A percentile compares a stretch with the other conserved stretches of the same genome.
Evolutionary conservation across 1,284 basidiomycete genomes (phyloP).

Genomic region (Cystobasidium sp.): DNA sequence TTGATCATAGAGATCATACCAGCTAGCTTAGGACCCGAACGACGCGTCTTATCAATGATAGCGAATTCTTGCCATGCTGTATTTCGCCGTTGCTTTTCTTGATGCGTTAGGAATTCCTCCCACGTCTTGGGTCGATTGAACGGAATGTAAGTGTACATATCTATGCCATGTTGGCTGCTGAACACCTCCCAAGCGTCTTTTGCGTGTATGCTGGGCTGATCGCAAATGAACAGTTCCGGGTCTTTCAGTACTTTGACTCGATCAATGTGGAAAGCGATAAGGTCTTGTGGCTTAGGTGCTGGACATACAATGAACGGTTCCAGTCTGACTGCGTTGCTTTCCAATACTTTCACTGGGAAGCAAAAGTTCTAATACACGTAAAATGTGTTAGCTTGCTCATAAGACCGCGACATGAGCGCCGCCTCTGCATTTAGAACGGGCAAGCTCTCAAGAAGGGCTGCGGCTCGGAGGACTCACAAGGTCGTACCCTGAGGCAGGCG

Average conservation of each 20-base stretch:
- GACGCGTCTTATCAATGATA: conserved; percentile 22
- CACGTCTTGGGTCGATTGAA: conserved; percentile 17
- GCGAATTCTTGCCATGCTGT: conserved; percentile 13
- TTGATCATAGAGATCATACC: conserved; percentile 35
- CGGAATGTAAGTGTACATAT: conserved; percentile 26
- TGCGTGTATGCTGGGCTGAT: conserved; percentile 36
- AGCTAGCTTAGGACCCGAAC: background rate
- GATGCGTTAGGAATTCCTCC: conserved; percentile 15
- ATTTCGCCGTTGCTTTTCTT: conserved; percentile 21
- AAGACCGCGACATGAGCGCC: too few relatives aligned
- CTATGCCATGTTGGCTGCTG: background rate
- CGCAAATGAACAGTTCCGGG: too few relatives aligned
- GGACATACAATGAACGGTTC: conserved; percentile 35
- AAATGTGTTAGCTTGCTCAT: too few relatives aligned
- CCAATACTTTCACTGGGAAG: conserved; percentile 31
- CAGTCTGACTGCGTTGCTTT: conserved; percentile 34
- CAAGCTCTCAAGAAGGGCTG: background rate
- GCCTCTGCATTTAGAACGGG: background rate
- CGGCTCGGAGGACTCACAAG: conserved; percentile 3
- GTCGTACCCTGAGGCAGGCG: conserved; percentile 33
- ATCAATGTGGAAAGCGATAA: background rate
- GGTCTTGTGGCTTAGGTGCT: too few relatives aligned
- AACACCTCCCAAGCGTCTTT: conserved; percentile 27
- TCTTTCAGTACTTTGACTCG: background rate
- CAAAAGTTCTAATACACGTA: conserved; percentile 17